phyloP scores from a whole-genome alignment of 2,329 filamentous ascomycete genomes.

The Ophiostoma pallidulum region DNA sequence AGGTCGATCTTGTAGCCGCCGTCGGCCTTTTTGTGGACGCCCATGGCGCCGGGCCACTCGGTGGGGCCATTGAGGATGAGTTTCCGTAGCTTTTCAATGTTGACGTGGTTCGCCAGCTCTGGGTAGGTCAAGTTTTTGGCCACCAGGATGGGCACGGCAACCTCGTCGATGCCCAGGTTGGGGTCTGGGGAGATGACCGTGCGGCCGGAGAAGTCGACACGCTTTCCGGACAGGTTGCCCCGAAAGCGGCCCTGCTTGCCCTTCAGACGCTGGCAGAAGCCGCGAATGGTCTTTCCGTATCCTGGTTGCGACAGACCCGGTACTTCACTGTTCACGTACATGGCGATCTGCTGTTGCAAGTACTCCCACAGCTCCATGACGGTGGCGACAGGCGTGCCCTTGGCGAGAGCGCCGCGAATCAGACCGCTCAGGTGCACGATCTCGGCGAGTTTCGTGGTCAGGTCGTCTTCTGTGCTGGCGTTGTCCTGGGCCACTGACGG shows the following conservation, averaged over 20 bases:
- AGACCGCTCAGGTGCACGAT: conserved; percentile 88
- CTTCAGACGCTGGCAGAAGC: conserved; percentile 91
- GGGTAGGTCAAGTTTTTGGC: conserved; percentile 95
- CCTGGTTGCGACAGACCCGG: conserved; percentile 85
- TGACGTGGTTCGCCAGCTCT: conserved; percentile 75
- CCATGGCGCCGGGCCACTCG: conserved; percentile 69
- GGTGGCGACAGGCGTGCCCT: conserved; percentile 74
- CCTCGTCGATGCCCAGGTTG: conserved; percentile 86
- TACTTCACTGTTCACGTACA: conserved; percentile 96
- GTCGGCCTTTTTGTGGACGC: conserved; percentile 47
- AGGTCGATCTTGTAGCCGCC: conserved; percentile 62
- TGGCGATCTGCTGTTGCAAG: conserved; percentile 85
- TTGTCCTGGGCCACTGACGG: conserved; percentile 90
- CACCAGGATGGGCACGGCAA: conserved; percentile 84
- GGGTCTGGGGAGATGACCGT: conserved; percentile 98
- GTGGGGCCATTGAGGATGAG: conserved; percentile 67
- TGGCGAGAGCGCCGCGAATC: conserved; percentile 71
- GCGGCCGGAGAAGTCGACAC: conserved; percentile 94
- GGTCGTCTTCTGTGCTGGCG: conserved; percentile 89
- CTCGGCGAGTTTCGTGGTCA: conserved; percentile 93
- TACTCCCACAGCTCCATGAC: conserved; percentile 99
- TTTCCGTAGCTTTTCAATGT: conserved; percentile 68
- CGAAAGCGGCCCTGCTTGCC: conserved; percentile 96
- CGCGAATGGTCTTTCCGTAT: conserved; percentile 79
- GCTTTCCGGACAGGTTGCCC: conserved; percentile 93